Evolutionary conservation across 176 grass and related monocot genomes (phyloP), one percentile per base, ranked within the genome.

Genomic region (Juncus inflexus): DNA sequence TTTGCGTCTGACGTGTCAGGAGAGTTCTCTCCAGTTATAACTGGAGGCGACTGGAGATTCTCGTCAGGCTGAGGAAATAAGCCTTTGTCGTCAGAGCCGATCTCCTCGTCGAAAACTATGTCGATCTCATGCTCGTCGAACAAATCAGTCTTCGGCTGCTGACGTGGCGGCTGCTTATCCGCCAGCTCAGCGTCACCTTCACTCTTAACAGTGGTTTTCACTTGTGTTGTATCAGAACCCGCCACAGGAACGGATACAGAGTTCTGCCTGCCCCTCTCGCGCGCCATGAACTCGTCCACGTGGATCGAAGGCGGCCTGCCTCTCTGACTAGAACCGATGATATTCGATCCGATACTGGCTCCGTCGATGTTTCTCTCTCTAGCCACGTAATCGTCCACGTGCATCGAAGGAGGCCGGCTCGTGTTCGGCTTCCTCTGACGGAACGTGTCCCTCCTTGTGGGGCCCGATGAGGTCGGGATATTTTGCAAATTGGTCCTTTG

Each of bases 311-410:
- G 92, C 73, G 92, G 92, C 42, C 92, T 82, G 62, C 92, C 83
- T 16, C 87, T 87, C 49, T 86, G 84, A 40, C 79, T 83, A 62
- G 87, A 89, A 78, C 58, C 83, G 70, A 83, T 77, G 55, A 81
- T 81, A 89, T 86, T 97, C 63, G 85, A 83, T 50, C 84, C 85
- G 65, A 80, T 97, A 70, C 92, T 91, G 70, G 92, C 80, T 81
- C 82, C 82, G 68, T 97, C 92, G 62, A 91, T 91, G 77, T 91
- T 91, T 79, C 87, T 97, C 85, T 97, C 92, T 81, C 92, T 79
- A 55, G 87, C 92, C 41, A 97, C 92, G 81, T 97, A 97, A 82
- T 97, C 92, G 74, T 97, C 92, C n/a, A 97, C 92, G 77, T 97
- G 92, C 92, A 97, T 97, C 36, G 92, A 97, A 72, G 92, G 92